phyloP scores from a whole-genome alignment of 345 rosid species.

The Corchorus olitorius region DNA sequence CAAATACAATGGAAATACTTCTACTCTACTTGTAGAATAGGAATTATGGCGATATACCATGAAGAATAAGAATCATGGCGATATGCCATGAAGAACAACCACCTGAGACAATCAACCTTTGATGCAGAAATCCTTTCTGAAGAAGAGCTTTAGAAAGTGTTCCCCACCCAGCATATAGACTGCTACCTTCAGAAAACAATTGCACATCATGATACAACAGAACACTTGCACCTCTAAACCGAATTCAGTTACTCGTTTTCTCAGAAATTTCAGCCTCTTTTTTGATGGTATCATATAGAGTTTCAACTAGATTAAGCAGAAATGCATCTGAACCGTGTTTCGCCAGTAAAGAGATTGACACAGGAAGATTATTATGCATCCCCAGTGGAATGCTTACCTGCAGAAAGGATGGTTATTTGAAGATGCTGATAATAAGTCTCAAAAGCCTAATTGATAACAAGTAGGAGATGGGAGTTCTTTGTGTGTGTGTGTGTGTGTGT shows the following conservation, averaged over 20 bases:
- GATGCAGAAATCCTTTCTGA: no score
- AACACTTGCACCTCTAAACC: no score
- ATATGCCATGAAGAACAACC: no score
- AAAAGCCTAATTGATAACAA: background rate
- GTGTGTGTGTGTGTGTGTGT: background rate
- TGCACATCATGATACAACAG: no score
- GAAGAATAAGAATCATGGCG: no score
- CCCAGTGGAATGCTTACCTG: constrained; percentile 83
- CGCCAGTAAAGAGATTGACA: constrained; percentile 68
- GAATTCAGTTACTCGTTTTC: background rate
- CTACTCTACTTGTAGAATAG: no score
- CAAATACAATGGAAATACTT: no score
- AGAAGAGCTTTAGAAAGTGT: no score
- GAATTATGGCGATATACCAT: no score
- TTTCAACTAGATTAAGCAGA: constrained; percentile 66
- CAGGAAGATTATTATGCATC: constrained; percentile 54
- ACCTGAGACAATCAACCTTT: no score
- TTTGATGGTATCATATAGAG: constrained; percentile 38
- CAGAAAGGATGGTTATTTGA: background rate
- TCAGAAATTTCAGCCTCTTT: constrained; percentile 32
- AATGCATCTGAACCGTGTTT: constrained; percentile 78
- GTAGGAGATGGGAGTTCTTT: background rate
- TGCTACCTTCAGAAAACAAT: no score
- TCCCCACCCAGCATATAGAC: no score
- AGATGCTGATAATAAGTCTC: background rate